Evolutionary conservation across 805 yeast species (phyloP).

Genomic region (Saturnispora sekii): DNA sequence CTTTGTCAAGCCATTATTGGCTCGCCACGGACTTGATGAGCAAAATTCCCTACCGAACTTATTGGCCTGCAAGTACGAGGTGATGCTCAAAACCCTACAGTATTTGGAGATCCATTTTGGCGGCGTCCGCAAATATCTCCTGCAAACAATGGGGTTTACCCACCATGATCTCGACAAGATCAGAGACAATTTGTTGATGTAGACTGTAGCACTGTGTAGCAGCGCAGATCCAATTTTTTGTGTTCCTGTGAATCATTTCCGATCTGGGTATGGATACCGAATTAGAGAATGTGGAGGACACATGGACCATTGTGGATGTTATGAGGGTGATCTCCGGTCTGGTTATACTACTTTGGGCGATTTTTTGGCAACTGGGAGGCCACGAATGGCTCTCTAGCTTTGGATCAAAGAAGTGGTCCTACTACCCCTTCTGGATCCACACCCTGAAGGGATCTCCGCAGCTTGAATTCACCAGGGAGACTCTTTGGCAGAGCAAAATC

Average conservation of each 20-base stretch:
- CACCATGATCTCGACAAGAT: conserved; percentile 27
- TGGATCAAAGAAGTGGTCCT: too few species aligned
- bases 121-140: conserved; percentile 38
- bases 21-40: conserved; percentile 29
- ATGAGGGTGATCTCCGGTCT: conserved; percentile 2
- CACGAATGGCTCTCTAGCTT: neutral
- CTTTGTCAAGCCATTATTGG: neutral
- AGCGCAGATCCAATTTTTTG: neutral
- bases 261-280: too few species aligned
- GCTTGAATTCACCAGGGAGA: conserved; percentile 32
- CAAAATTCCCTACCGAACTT: conserved; percentile 50
- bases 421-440: conserved; percentile 12
- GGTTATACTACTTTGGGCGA: neutral
- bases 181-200: conserved; percentile 1
- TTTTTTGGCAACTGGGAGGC: conserved; percentile 3
- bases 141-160: conserved; percentile 35
- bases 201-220: neutral
- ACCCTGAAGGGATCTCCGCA: conserved; percentile 12
- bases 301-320: conserved; percentile 3
- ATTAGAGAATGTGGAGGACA: neutral
- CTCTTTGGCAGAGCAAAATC: conserved; percentile 28
- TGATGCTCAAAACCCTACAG: conserved; percentile 58
- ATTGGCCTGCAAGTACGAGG: conserved; percentile 55
- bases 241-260: too few species aligned
- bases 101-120: conserved; percentile 43